Percentiles rank a stretch among this genome's conserved stretches.
These are phyloP conservation scores for Picea abies DNA, from an alignment of 83 land plant species.

Conservation along the genomic window DNA sequence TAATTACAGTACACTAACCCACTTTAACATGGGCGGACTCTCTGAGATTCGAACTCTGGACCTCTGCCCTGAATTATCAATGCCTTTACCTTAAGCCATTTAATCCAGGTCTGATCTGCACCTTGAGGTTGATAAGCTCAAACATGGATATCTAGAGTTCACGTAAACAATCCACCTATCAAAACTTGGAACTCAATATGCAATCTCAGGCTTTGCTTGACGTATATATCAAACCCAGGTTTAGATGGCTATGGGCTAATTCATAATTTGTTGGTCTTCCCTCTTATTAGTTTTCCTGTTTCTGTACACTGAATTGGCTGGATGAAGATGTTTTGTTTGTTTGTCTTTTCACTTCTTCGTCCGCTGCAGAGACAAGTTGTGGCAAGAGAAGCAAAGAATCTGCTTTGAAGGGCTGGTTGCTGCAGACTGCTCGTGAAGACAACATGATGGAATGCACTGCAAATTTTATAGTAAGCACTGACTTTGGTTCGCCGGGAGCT, in stretches of 20 bases:
- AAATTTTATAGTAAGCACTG: constrained; percentile 52
- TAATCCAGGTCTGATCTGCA: too few relatives aligned
- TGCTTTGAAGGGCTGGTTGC: constrained; percentile 62
- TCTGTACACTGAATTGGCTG: background rate
- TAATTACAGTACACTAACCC: too few relatives aligned
- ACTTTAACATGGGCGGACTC: too few relatives aligned
- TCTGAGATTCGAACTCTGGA: too few relatives aligned
- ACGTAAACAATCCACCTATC: background rate
- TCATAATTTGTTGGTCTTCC: background rate
- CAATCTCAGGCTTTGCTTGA: background rate
- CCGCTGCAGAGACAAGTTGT: constrained; percentile 51
- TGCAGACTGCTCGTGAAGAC: background rate
- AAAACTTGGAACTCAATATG: background rate
- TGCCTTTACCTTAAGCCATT: too few relatives aligned
- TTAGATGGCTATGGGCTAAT: background rate
- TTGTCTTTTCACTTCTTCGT: background rate
- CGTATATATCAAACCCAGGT: background rate
- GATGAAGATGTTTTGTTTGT: background rate
- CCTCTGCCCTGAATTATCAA: too few relatives aligned
- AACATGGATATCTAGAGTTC: too few relatives aligned
- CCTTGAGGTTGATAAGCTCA: too few relatives aligned
- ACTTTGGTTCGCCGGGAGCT: constrained; percentile 84
- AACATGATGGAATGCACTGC: constrained; percentile 53
- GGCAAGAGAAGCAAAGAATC: constrained; percentile 63
- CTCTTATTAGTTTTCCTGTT: background rate